These are phyloP conservation scores for Phialophora chinensis DNA, from an alignment of 2,329 filamentous ascomycete species.

Conservation along the genomic window DNA sequence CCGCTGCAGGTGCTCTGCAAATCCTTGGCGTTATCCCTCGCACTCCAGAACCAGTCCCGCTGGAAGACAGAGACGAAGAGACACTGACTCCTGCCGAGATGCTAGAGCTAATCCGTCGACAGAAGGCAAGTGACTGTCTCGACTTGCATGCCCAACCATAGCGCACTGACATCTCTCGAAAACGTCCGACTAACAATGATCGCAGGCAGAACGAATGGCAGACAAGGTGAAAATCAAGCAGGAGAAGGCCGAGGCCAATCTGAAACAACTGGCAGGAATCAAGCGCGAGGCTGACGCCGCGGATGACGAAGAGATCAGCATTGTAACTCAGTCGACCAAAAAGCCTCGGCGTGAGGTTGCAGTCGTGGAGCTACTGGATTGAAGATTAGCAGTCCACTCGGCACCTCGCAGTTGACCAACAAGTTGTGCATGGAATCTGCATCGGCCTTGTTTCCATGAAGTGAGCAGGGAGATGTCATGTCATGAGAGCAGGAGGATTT, in stretches of 20 bases:
- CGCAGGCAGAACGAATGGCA: constrained; percentile 12
- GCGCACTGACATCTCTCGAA: neutral
- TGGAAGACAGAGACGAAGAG: constrained; percentile 39
- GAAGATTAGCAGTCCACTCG: neutral
- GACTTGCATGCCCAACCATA: neutral
- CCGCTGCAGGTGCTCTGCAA: constrained; percentile 40
- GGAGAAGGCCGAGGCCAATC: constrained; percentile 5
- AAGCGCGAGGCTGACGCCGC: constrained; percentile 15
- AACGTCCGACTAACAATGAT: neutral
- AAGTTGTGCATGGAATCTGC: neutral
- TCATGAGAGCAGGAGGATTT: neutral
- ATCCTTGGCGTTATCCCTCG: constrained; percentile 43
- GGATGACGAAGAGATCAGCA: constrained; percentile 14
- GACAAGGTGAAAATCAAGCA: constrained; percentile 16
- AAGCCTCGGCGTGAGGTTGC: constrained; percentile 8
- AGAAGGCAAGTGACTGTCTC: constrained; percentile 32
- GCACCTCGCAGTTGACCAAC: neutral
- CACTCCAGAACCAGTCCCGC: constrained; percentile 39
- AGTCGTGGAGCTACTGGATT: constrained; percentile 17
- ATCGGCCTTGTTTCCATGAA: neutral
- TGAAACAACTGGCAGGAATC: neutral
- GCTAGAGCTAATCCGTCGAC: constrained; percentile 37
- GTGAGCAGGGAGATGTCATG: neutral
- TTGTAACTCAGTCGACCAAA: constrained; percentile 7
- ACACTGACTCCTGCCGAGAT: constrained; percentile 39